Percentiles rank a stretch among this genome's conserved stretches.
phyloP scores from a whole-genome alignment of 1,284 basidiomycete genomes.

The Cerrena zonata region DNA sequence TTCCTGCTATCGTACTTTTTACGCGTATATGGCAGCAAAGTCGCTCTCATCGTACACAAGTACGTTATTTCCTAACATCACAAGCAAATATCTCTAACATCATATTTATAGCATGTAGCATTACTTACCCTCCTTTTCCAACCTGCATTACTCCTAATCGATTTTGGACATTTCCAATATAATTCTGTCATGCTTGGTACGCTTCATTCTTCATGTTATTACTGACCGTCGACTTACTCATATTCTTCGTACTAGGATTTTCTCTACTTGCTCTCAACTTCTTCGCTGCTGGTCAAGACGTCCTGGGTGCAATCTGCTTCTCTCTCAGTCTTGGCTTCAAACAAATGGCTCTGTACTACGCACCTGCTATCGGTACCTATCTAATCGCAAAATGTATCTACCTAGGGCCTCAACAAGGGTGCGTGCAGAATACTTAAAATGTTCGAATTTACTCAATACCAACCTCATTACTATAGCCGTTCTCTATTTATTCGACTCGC shows the following conservation, averaged over 20 bases:
- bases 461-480: constrained; percentile 33
- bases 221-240: background rate
- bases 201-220: constrained; percentile 13
- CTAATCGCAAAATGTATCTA: constrained; percentile 77
- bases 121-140: constrained; percentile 74
- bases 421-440: constrained; percentile 21
- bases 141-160: constrained; percentile 78
- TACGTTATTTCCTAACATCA: constrained; percentile 25
- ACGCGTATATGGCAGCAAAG: constrained; percentile 54
- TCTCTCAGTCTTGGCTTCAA: constrained; percentile 85
- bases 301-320: constrained; percentile 76
- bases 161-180: constrained; percentile 92
- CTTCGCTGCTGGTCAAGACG: constrained; percentile 65
- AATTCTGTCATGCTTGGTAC: constrained; percentile 84
- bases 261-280: constrained; percentile 66
- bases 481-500: constrained; percentile 68
- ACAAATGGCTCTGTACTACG: constrained; percentile 93
- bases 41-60: constrained; percentile 69
- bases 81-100: background rate
- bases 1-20: constrained; percentile 69
- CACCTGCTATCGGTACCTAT: constrained; percentile 82
- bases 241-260: constrained; percentile 42
- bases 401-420: constrained; percentile 66
- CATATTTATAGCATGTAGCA: constrained; percentile 52
- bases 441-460: constrained; percentile 9